These are phyloP conservation scores for Diaporthe amygdali DNA, from an alignment of 2,329 filamentous ascomycete species.

Conservation along the genomic window DNA sequence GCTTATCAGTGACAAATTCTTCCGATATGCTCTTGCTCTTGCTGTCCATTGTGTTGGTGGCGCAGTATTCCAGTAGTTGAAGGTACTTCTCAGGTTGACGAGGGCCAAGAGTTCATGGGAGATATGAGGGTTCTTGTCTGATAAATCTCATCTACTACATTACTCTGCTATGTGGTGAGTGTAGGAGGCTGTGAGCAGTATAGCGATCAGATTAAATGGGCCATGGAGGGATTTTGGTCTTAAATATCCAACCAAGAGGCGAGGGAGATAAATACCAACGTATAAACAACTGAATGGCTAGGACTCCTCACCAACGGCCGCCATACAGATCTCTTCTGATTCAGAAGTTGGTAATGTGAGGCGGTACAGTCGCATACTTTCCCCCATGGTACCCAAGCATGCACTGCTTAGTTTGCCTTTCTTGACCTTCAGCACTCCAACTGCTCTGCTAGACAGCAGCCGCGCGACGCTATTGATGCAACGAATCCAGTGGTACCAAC, in stretches of 20 bases:
- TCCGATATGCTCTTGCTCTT: neutral
- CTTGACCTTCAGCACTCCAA: neutral
- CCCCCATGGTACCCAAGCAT: neutral
- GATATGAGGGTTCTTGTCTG: fast-evolving
- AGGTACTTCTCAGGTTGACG: neutral
- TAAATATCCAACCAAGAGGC: neutral
- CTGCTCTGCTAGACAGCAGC: neutral
- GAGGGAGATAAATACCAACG: no score
- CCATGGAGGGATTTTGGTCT: neutral
- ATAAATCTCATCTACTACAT: no score
- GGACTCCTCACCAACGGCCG: neutral
- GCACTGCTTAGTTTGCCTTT: neutral
- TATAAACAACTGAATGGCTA: neutral
- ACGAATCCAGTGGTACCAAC: neutral
- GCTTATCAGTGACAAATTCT: neutral
- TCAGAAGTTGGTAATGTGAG: neutral
- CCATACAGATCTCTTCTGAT: neutral
- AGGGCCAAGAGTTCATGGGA: neutral
- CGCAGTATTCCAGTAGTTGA: neutral
- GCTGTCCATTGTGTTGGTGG: neutral
- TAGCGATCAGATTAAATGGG: no score
- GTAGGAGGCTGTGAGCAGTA: no score
- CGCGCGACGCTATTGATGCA: neutral
- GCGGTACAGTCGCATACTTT: neutral
- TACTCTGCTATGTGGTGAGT: no score